Evolutionary conservation across 805 yeast genomes (phyloP), one percentile per base, ranked within the genome.

Genomic region (Wickerhamiella shivajii): DNA sequence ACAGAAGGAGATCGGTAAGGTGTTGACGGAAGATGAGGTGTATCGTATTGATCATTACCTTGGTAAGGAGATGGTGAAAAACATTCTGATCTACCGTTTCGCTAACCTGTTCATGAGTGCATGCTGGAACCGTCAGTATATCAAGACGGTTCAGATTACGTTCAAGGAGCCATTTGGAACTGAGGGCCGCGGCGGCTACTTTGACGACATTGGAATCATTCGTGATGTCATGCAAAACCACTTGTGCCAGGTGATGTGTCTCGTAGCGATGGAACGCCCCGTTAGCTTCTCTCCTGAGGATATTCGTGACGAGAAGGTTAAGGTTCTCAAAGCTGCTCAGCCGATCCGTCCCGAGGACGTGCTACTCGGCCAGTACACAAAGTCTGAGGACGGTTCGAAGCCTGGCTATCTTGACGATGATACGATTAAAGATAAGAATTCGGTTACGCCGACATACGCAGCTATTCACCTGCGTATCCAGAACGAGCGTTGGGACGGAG

Each of bases 191-290:
- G 98, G 98, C 46, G 98, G 98, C 24, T 90, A 90, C 63, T 90
- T 90, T 52, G 97, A 90, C 59, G 65, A 67, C 36, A 83, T 85
- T 50, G 98, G 98, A 39, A 90, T 90, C 53, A 79, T 90, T 46
- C 74, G 98, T 58, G 98, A 90, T 53, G 97, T 90, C 30, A 87
- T 90, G 83, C 98, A 90, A 64, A 90, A 90, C 67, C 98, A 90
- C 61, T 60, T 90, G 48, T 66, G 87, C 51, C 98, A 90, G 63
- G 92, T 87, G 15, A 62, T 90, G 52, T 85, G 97, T 5, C 58
- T 90, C 36, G 63, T 87, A 40, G 80, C 95, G 34, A 87, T 90
- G 95, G 97, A 90, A 55, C 72, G 94, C 56, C 98, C 98, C 11
- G 75, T 70, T 16, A 69, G 85, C n/a, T 78, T 77, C 46, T 79